phyloP scores from a whole-genome alignment of 2,329 filamentous ascomycete genomes.

The Arachnopeziza araneosa region DNA sequence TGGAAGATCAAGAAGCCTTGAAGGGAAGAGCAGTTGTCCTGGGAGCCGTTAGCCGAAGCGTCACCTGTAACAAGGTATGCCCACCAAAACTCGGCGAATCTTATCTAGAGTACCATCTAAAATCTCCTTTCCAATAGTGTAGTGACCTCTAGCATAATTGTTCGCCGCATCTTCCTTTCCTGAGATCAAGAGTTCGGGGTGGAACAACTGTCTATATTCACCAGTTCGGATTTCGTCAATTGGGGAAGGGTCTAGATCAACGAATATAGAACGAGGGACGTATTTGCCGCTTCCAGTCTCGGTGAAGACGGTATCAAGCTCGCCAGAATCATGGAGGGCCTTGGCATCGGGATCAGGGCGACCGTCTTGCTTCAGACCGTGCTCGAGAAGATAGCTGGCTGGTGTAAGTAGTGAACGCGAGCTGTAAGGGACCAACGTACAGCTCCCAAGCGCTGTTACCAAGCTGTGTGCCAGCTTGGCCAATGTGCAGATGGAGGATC shows the following conservation, averaged over 20 bases:
- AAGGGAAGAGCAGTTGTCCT: slow-evolving; percentile 58
- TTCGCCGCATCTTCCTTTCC: slow-evolving; percentile 66
- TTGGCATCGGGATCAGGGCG: slow-evolving; percentile 49
- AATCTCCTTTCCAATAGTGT: slow-evolving; percentile 64
- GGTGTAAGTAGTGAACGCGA: slow-evolving; percentile 4
- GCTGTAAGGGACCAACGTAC: slow-evolving; percentile 38
- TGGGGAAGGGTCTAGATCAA: slow-evolving; percentile 61
- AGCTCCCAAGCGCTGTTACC: slow-evolving; percentile 66
- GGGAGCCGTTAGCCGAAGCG: slow-evolving; percentile 25
- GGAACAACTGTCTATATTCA: slow-evolving; percentile 56
- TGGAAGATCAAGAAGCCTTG: slow-evolving; percentile 66
- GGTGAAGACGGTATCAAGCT: slow-evolving; percentile 62
- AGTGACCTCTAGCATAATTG: slow-evolving; percentile 65
- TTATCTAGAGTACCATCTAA: slow-evolving; percentile 59
- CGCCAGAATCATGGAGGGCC: slow-evolving; percentile 47
- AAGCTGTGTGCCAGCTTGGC: slow-evolving; percentile 62
- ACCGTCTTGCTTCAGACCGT: slow-evolving; percentile 57
- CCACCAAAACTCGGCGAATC: slow-evolving; percentile 58
- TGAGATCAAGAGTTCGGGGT: slow-evolving; percentile 60
- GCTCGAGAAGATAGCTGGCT: slow-evolving; percentile 58
- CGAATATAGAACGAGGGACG: slow-evolving; percentile 62
- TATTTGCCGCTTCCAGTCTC: slow-evolving; percentile 61
- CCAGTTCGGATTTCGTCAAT: slow-evolving; percentile 64
- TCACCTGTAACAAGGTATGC: background rate
- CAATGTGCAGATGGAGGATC: slow-evolving; percentile 63